Percentiles rank a stretch among this genome's conserved stretches.
Evolutionary conservation across 1,139 yeast species (phyloP).

Genomic region (Scheffersomyces quercinus): DNA sequence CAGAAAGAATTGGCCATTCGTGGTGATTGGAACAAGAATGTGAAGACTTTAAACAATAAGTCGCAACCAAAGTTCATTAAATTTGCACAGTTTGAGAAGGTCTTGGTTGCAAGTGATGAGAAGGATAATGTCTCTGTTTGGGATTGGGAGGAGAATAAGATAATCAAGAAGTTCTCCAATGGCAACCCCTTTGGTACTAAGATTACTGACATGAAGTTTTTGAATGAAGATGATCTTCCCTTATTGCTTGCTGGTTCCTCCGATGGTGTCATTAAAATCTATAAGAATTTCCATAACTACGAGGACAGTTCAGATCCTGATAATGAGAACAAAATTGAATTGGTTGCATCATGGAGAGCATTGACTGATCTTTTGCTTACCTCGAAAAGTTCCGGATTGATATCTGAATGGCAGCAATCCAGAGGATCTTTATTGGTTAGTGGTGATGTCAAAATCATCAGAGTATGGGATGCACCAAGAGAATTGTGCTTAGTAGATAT

Average conservation of each 20-base stretch:
- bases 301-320: slow-evolving; percentile 35
- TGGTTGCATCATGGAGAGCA: slow-evolving; percentile 92
- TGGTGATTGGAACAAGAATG: slow-evolving; percentile 80
- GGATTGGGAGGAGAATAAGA: slow-evolving; percentile 74
- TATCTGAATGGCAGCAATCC: slow-evolving; percentile 96
- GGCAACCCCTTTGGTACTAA: slow-evolving; percentile 86
- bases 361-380: slow-evolving; percentile 80
- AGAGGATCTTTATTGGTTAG: slow-evolving; percentile 89
- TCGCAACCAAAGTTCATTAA: slow-evolving; percentile 77
- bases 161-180: slow-evolving; percentile 72
- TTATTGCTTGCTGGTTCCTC: slow-evolving; percentile 84
- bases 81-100: slow-evolving; percentile 90
- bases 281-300: slow-evolving; percentile 67
- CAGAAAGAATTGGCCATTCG: slow-evolving; percentile 81
- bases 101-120: slow-evolving; percentile 79
- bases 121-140: slow-evolving; percentile 82
- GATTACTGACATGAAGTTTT: slow-evolving; percentile 79
- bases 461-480: slow-evolving; percentile 96
- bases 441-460: slow-evolving; percentile 90
- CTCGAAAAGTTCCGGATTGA: slow-evolving; percentile 78
- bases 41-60: slow-evolving; percentile 65
- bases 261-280: slow-evolving; percentile 89
- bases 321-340: slow-evolving; percentile 43
- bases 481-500: slow-evolving; percentile 85
- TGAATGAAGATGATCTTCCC: slow-evolving; percentile 92